Conservation (phyloP, 2,329 filamentous ascomycete species). For the Tolypocladium cylindrosporum region DNA sequence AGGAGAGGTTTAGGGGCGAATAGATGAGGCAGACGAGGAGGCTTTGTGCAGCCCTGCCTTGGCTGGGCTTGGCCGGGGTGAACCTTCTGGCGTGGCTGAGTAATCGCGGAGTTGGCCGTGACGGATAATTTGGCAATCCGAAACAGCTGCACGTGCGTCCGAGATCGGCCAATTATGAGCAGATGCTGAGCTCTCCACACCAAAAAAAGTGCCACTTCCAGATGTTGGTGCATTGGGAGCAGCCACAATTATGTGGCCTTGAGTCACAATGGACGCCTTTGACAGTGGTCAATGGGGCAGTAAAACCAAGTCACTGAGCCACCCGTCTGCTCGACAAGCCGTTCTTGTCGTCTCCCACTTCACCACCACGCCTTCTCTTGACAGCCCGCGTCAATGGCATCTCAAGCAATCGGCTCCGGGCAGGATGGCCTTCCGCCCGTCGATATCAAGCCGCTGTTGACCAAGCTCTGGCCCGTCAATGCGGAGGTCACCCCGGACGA, state of each 20-base stretch:
- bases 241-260: neutral
- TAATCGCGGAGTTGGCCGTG: neutral
- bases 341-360: neutral
- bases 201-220: neutral
- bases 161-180: neutral
- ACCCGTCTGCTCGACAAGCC: neutral
- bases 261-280: slow-evolving; percentile 2
- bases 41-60: neutral
- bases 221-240: neutral
- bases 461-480: slow-evolving; percentile 56
- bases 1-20: slow-evolving; percentile 9
- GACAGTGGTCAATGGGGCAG: neutral
- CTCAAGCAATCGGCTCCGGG: slow-evolving; percentile 13
- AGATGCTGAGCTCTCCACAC: neutral
- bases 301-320: neutral
- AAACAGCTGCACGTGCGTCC: neutral
- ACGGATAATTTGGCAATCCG: neutral
- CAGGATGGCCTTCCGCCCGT: slow-evolving; percentile 23
- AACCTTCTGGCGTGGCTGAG: neutral
- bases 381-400: slow-evolving; percentile 16
- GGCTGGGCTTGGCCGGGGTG: too few species aligned
- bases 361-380: neutral
- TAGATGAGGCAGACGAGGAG: slow-evolving; percentile 6
- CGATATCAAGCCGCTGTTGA: slow-evolving; percentile 63
- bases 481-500: slow-evolving; percentile 59